Evolutionary conservation across 1,139 yeast species (phyloP), one percentile per base, ranked within the genome.

Genomic region (Lodderomyces margitis): DNA sequence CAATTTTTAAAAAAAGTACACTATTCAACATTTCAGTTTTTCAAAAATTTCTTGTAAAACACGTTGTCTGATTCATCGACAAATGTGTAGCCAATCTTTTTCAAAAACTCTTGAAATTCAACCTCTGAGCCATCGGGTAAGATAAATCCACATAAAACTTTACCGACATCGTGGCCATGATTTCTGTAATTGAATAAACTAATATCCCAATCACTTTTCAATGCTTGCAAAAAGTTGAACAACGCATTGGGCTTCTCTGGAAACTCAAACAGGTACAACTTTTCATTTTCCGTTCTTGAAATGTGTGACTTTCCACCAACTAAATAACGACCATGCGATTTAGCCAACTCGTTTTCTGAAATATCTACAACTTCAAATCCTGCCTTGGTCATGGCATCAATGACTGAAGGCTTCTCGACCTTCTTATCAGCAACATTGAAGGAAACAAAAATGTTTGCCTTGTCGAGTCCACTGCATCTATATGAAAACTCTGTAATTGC

Each of bases 191-290:
- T 96, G 80, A 92, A 92, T 54, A 92, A 69, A 3, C 97, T 85
- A 46, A 94, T 80, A 59, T 91, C 92, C 98, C 98, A 92, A 45
- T 83, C 81, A 28, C 77, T 74, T 56, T 83, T 80, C 57, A 92
- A 66, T 14, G 84, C 76, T 36, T 75, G 76, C 55, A 92, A 74
- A 65, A 92, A 92, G 46, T 78, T 83, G 40, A 84, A 79, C 55
- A 92, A 73, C 0, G 98, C 98, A 34, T 96, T 95, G 1, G 98
- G 98, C 55, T 94, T 82, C 61, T 92, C 99, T 10, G 99, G 99
- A 71, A 92, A 94, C 63, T 89, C 97, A 56, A 92, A 92, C 42
- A 86, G 78, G 53, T 82, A 80, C 36, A 92, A 66, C 54, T 84
- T 80, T 63, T 92, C 99, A 49, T 86, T 74, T 23, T 77, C 70